These are phyloP conservation scores for Colletotrichum endophyticum DNA, from an alignment of 2,329 filamentous ascomycete species.

Conservation along the genomic window DNA sequence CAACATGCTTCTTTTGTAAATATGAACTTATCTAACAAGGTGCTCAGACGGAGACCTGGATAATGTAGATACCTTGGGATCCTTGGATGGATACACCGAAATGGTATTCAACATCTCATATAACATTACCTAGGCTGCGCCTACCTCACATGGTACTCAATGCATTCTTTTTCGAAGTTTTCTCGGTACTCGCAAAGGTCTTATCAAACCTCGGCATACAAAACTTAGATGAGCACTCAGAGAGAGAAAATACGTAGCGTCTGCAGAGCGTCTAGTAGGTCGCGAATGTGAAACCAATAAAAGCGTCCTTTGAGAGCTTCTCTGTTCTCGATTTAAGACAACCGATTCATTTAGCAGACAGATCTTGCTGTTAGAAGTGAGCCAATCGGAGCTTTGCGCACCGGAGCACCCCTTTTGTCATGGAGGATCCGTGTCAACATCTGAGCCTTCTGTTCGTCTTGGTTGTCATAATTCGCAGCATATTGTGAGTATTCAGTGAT, in stretches of 20 bases:
- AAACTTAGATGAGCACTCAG: neutral
- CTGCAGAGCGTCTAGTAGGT: neutral
- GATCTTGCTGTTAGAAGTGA: neutral
- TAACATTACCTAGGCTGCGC: fast-evolving
- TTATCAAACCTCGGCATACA: neutral
- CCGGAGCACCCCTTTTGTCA: neutral
- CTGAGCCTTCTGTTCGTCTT: neutral
- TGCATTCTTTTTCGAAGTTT: neutral
- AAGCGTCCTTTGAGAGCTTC: neutral
- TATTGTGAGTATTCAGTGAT: neutral
- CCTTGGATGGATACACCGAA: neutral
- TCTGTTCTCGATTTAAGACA: neutral
- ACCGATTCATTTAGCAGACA: neutral
- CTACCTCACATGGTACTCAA: neutral
- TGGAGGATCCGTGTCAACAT: neutral
- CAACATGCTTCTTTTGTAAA: neutral
- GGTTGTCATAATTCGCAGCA: neutral
- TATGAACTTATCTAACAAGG: neutral
- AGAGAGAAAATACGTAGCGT: neutral
- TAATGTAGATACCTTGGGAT: neutral
- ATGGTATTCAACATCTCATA: no score
- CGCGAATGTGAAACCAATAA: neutral
- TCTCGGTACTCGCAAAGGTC: neutral
- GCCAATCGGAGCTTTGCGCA: neutral
- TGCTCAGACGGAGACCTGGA: fast-evolving